Percentiles rank a stretch among this genome's conserved stretches.
These are phyloP conservation scores for Komagataea norvegica DNA, from an alignment of 1,139 yeast genomes.

Conservation along the genomic window DNA sequence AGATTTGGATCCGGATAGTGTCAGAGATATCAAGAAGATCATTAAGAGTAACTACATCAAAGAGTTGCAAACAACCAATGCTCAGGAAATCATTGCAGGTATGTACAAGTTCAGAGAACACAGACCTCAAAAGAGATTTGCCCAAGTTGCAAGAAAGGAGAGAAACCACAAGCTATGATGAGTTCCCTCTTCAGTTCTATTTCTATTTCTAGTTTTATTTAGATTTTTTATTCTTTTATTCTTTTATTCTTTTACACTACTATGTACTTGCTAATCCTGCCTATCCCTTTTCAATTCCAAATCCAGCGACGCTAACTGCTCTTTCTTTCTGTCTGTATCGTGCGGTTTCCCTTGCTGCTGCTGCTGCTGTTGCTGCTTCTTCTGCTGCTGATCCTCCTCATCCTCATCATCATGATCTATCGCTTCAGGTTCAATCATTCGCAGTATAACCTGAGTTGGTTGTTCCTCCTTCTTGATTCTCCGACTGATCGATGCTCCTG, in stretches of 20 bases:
- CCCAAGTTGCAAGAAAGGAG: constrained; percentile 48
- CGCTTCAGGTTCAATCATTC: constrained; percentile 29
- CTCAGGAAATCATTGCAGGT: constrained; percentile 66
- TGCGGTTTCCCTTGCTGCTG: neutral
- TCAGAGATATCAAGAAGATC: constrained; percentile 59
- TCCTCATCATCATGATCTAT: constrained; percentile 24
- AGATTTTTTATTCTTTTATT: neutral
- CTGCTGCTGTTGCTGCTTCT: constrained; percentile 1
- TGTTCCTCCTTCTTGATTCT: constrained; percentile 28
- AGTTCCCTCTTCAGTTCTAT: neutral
- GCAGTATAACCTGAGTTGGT: constrained; percentile 29
- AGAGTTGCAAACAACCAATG: constrained; percentile 47
- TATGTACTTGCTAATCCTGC: neutral
- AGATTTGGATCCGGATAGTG: constrained; percentile 53
- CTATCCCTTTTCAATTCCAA: constrained; percentile 5
- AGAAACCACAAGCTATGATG: constrained; percentile 55
- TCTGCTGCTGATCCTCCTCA: constrained; percentile 1
- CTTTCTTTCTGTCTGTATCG: neutral
- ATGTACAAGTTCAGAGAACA: constrained; percentile 68
- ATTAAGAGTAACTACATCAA: constrained; percentile 41
- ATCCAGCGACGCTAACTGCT: constrained; percentile 1
- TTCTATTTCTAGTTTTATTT: neutral
- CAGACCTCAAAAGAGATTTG: constrained; percentile 67
- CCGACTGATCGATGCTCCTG: constrained; percentile 43
- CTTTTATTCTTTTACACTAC: neutral